Base-by-base conservation (phyloP, 148 eudicot genomes). In the Camellia granthamiana region DNA sequence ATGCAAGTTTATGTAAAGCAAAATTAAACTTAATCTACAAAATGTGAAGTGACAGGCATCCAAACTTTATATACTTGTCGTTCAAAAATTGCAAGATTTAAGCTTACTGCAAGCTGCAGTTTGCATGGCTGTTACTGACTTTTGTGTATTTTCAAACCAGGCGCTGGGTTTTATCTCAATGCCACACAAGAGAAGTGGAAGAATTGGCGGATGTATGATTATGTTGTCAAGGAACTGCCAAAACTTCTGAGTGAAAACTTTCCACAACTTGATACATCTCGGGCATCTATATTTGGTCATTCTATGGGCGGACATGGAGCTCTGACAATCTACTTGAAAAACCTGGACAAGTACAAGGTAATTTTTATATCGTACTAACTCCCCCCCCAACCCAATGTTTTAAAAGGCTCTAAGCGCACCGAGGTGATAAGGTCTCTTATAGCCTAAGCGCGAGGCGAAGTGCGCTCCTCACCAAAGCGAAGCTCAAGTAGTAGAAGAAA, bases 251-350 rank as follows among this genome's bases (percentile, higher is more conserved):
- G 85, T 64, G 95, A 91, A 80, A 90, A 97, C 86, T 92, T 94
- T 77, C 90, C 91, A 54, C 88, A 91, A 85, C 92, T 97, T 76
- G 98, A 96, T 79, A 88, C 97, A 58, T 81, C 94, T 70, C 89
- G 91, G 47, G 99, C 99, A 80, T 94, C 98, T 44, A 88, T 97
- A 85, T 92, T 79, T 70, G 99, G 99, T 73, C 99, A 97, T 80
- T 97, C 99, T 38, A 97, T 97, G 99, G 99, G 99, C 16, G 99
- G 99, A 18, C 99, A 97, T 83, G 99, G 99, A 69, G 99, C 99
- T 18, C 86, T 96, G 16, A 91, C 94, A 41, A 90, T 96, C 78
- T 97, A 97, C 89, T 88, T 97, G 83, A 97, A 97, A 83, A 97
- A 97, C 84, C 94, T 90, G 81, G 95, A 92, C 87, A 97, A 94